These are phyloP conservation scores for Epichloe sp. DNA, from an alignment of 2,329 filamentous ascomycete species.

Conservation along the genomic window DNA sequence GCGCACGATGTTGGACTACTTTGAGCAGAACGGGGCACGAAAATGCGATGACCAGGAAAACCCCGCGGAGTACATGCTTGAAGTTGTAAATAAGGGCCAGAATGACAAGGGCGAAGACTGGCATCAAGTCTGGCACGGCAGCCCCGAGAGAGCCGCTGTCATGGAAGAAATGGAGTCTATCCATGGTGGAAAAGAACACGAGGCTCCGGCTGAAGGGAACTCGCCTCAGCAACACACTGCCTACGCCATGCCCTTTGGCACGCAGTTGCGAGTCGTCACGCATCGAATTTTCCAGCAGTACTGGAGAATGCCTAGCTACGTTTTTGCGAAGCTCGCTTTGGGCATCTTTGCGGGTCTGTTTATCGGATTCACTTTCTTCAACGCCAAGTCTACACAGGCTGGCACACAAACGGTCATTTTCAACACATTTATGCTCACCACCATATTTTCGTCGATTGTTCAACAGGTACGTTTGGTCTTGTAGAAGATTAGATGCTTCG, in stretches of 20 bases:
- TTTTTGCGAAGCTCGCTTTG: constrained; percentile 58
- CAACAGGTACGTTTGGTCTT: constrained; percentile 33
- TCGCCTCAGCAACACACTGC: constrained; percentile 35
- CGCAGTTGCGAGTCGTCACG: constrained; percentile 53
- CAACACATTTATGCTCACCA: constrained; percentile 61
- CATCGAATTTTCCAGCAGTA: constrained; percentile 67
- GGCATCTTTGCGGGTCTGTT: constrained; percentile 50
- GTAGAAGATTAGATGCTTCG: too few species aligned
- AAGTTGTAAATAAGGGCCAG: constrained; percentile 29
- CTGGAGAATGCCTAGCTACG: constrained; percentile 68
- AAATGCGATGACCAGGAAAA: constrained; percentile 50
- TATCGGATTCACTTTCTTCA: constrained; percentile 62
- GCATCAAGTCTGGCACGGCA: constrained; percentile 52
- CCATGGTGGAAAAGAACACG: constrained; percentile 31
- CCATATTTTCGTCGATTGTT: constrained; percentile 58
- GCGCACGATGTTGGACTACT: constrained; percentile 44
- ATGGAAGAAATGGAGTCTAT: constrained; percentile 51
- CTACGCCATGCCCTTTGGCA: constrained; percentile 62
- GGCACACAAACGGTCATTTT: constrained; percentile 69
- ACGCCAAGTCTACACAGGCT: constrained; percentile 39
- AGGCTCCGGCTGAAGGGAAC: constrained; percentile 6
- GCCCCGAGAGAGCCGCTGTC: constrained; percentile 36
- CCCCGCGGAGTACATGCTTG: constrained; percentile 65
- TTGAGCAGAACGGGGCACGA: constrained; percentile 49
- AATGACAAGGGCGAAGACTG: constrained; percentile 40